A percentile compares a stretch with the other conserved stretches of the same genome.
These are phyloP conservation scores for Gnaphalium uliginosum DNA, from an alignment of 129 eudicot species.

Conservation along the genomic window DNA sequence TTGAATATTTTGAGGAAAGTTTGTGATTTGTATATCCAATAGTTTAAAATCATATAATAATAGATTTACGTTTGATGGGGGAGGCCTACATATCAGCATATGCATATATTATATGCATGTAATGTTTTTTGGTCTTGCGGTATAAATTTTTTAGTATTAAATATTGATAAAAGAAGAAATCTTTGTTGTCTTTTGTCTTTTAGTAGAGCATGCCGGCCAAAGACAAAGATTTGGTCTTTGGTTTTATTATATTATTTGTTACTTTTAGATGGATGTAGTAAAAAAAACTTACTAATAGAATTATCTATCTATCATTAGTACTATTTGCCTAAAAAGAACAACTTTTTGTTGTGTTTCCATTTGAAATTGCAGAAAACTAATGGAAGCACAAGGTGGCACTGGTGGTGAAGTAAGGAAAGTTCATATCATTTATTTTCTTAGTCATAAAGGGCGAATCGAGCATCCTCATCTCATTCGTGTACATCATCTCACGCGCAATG, in stretches of 20 bases:
- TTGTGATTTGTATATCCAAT: conserved; percentile 25
- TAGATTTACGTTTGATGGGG: conserved; percentile 9
- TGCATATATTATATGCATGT: conserved; percentile 31
- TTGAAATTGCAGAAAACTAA: conserved; percentile 45
- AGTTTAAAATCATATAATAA: not conserved
- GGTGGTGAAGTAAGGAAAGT: conserved; percentile 65
- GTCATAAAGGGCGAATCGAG: conserved; percentile 63
- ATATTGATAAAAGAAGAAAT: conserved; percentile 21
- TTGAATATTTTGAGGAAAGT: conserved; percentile 13
- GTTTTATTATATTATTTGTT: conserved; percentile 17
- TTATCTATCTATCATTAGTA: not conserved
- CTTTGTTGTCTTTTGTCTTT: conserved; percentile 42
- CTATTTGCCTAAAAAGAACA: conserved; percentile 41
- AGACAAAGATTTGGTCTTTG: conserved; percentile 34
- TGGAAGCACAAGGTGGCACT: conserved; percentile 58
- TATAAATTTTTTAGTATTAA: not conserved
- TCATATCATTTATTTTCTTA: conserved; percentile 67
- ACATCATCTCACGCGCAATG: conserved; percentile 60
- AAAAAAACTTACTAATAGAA: not conserved
- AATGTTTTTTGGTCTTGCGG: conserved; percentile 18
- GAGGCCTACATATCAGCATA: conserved; percentile 32
- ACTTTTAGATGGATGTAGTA: conserved; percentile 13
- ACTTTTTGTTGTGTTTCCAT: conserved; percentile 28
- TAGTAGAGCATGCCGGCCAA: conserved; percentile 37
- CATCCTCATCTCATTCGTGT: conserved; percentile 77